phyloP scores from a whole-genome alignment of 2,329 filamentous ascomycete genomes.

The Zasmidium citrigriseum region DNA sequence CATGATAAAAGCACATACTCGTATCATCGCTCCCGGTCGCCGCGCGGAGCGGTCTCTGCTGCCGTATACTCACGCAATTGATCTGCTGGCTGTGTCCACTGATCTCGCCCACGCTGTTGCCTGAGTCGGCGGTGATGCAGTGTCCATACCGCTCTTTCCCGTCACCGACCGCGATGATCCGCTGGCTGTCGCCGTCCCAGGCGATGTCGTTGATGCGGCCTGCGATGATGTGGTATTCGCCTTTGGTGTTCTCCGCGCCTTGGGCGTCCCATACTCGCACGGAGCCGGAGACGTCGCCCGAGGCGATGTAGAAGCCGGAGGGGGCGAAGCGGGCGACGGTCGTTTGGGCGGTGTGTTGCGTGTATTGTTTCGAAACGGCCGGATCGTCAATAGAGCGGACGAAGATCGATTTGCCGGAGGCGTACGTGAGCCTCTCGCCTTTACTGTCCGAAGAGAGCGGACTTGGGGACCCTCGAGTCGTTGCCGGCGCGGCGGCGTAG shows the following conservation, averaged over 20 bases:
- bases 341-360: conserved; percentile 81
- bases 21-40: conserved; percentile 90
- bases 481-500: conserved; percentile 81
- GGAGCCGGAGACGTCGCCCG: conserved; percentile 79
- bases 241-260: conserved; percentile 84
- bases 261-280: conserved; percentile 91
- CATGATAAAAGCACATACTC: conserved; percentile 87
- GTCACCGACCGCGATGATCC: conserved; percentile 93
- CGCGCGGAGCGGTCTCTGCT: conserved; percentile 86
- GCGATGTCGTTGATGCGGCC: conserved; percentile 95
- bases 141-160: conserved; percentile 91
- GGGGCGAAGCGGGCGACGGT: conserved; percentile 93
- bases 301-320: conserved; percentile 91
- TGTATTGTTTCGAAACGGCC: conserved; percentile 83
- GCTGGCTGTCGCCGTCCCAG: conserved; percentile 96
- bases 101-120: conserved; percentile 94
- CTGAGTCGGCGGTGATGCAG: conserved; percentile 92
- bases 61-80: conserved; percentile 86
- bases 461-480: conserved; percentile 81
- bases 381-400: conserved; percentile 92
- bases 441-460: conserved; percentile 85
- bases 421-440: conserved; percentile 89
- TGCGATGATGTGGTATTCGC: conserved; percentile 91
- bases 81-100: conserved; percentile 86
- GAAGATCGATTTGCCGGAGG: conserved; percentile 95